Conservation (phyloP, 1,284 basidiomycete species). For the Rhodotorula mucilaginosa region DNA sequence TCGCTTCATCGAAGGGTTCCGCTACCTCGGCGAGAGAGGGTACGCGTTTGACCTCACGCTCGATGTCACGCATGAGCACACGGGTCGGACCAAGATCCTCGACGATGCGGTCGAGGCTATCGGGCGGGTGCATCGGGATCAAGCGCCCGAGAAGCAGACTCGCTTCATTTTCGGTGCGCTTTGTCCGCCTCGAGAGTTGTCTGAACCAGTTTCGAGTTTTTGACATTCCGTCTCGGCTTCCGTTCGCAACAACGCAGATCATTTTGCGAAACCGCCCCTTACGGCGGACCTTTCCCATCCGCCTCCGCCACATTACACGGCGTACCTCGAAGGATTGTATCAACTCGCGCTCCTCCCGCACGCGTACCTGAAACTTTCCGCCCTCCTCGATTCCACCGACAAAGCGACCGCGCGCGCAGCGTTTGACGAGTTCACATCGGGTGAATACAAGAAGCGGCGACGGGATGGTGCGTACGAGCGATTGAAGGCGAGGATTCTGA, state of each 20-base stretch:
- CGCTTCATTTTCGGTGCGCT: conserved; percentile 28
- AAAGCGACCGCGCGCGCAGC: conserved; percentile 13
- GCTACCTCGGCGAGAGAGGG: conserved; percentile 21
- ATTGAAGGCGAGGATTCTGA: conserved; percentile 19
- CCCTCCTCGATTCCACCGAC: conserved; percentile 25
- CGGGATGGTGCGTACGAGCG: conserved; percentile 12
- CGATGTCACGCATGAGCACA: conserved; percentile 23
- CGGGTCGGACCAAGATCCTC: conserved; percentile 16
- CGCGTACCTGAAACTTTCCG: conserved; percentile 37
- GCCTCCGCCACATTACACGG: background rate
- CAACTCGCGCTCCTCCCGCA: conserved; percentile 32
- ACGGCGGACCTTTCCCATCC: conserved; percentile 8
- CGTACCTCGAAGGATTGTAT: conserved; percentile 30
- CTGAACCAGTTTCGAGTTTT: background rate
- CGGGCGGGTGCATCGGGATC: conserved; percentile 14
- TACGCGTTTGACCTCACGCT: conserved; percentile 37
- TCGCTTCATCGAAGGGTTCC: conserved; percentile 26
- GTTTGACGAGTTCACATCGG: conserved; percentile 16
- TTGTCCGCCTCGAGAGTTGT: too few species aligned
- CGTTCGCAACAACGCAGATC: conserved; percentile 12
- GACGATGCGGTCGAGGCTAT: conserved; percentile 32
- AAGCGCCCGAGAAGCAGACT: conserved; percentile 7
- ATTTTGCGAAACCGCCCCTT: conserved; percentile 36
- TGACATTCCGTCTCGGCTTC: too few species aligned
- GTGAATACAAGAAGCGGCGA: background rate